Evolutionary conservation across 2,329 filamentous ascomycete species (phyloP).

Genomic region (Fusarium fujikuroi): DNA sequence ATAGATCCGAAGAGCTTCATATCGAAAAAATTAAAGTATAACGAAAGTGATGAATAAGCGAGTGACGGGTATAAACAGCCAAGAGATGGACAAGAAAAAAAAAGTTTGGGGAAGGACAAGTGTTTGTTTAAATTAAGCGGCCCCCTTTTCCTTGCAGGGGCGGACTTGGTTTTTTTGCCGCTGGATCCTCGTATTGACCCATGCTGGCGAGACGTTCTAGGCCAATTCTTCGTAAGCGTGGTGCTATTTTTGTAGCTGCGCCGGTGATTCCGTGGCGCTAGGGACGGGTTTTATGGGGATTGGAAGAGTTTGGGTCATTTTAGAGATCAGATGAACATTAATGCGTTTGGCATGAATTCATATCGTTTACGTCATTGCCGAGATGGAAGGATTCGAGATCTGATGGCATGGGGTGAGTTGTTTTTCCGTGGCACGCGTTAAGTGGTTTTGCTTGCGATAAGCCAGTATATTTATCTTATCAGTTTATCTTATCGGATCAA

Average conservation of each 20-base stretch:
- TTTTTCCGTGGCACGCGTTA: not conserved
- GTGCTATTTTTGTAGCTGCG: slow-evolving; percentile 12
- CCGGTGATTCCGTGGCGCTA: not conserved
- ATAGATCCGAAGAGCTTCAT: slow-evolving; percentile 38
- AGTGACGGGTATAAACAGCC: not conserved
- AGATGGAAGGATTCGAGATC: not conserved
- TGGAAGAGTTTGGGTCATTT: not conserved
- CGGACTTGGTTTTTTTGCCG: not conserved
- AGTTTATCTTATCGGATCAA: not conserved
- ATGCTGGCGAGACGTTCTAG: slow-evolving; percentile 11
- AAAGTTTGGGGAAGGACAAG: not conserved
- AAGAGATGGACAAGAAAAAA: not conserved
- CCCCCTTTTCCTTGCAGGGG: slow-evolving; percentile 9
- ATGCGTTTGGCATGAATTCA: not conserved
- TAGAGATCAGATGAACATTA: not conserved
- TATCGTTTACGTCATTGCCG: slow-evolving; percentile 1
- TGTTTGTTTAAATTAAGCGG: slow-evolving; percentile 18
- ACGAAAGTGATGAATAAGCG: slow-evolving; percentile 15
- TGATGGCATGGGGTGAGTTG: too few species aligned
- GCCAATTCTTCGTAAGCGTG: slow-evolving; percentile 5
- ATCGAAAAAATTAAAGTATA: not conserved
- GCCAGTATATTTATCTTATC: not conserved
- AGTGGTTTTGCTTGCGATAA: not conserved
- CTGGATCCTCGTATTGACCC: slow-evolving; percentile 16
- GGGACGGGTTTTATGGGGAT: not conserved